A percentile compares a stretch with the other conserved stretches of the same genome.
phyloP scores from a whole-genome alignment of 306 rosid genomes.

The Heteromeles arbutifolia region DNA sequence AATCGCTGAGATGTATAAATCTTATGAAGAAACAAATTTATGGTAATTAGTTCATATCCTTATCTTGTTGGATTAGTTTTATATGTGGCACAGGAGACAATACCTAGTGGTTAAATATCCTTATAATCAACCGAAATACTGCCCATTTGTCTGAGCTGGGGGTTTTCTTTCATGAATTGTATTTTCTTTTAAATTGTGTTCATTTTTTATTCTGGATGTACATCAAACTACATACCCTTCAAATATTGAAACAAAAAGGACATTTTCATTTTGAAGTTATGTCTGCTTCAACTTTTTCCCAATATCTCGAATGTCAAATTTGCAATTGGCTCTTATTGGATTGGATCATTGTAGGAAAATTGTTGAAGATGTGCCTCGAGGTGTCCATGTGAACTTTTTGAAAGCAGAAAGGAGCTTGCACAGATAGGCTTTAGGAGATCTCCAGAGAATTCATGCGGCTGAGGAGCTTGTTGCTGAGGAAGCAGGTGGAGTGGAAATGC shows the following conservation, averaged over 20 bases:
- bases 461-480: constrained; percentile 84
- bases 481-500: constrained; percentile 99
- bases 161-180: background rate
- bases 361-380: constrained; percentile 94
- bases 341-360: constrained; percentile 46
- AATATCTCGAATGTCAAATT: background rate
- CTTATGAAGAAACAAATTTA: constrained; percentile 84
- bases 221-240: background rate
- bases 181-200: background rate
- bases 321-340: background rate
- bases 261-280: background rate
- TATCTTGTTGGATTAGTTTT: background rate
- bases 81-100: background rate
- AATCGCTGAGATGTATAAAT: constrained; percentile 76
- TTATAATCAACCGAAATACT: background rate
- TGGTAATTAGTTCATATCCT: constrained; percentile 43
- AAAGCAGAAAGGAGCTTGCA: constrained; percentile 98
- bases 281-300: background rate
- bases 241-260: background rate
- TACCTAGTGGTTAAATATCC: background rate
- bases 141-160: background rate
- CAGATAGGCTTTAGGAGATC: constrained; percentile 95
- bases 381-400: constrained; percentile 89
- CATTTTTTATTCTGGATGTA: background rate
- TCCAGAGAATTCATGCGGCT: constrained; percentile 85